Percentiles rank a stretch among this genome's conserved stretches.
Conservation (phyloP, 805 yeast species). For the Nakazawaea ernobii region DNA sequence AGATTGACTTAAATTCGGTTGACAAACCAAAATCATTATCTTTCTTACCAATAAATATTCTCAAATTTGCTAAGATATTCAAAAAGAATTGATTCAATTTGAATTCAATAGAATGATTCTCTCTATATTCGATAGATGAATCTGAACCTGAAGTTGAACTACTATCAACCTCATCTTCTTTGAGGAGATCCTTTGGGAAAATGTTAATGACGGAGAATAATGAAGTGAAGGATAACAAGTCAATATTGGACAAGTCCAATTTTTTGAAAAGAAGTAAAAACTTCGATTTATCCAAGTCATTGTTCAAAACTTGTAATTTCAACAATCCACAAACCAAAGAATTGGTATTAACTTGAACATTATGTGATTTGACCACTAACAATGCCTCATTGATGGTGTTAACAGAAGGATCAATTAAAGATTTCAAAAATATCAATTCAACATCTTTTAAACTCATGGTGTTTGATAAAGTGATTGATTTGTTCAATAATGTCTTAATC, state of each 20-base stretch:
- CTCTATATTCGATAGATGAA: conserved; percentile 9
- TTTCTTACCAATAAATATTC: conserved; percentile 7
- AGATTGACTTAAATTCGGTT: conserved; percentile 3
- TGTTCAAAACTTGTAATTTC: conserved; percentile 2
- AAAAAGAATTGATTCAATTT: conserved; percentile 3
- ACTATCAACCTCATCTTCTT: not conserved
- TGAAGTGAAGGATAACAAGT: conserved; percentile 8
- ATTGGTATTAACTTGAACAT: not conserved
- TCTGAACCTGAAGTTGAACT: conserved; percentile 1
- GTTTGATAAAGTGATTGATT: not conserved
- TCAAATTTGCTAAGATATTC: conserved; percentile 5
- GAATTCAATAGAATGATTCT: conserved; percentile 7
- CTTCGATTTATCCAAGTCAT: conserved; percentile 5
- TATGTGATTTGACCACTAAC: not conserved
- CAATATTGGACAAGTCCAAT: conserved; percentile 2
- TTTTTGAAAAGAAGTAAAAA: conserved; percentile 4
- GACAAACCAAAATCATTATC: not conserved
- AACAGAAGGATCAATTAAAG: conserved; percentile 5
- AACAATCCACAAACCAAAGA: conserved; percentile 8
- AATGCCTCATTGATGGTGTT: not conserved
- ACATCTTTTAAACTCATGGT: not conserved
- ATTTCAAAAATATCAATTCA: conserved; percentile 1
- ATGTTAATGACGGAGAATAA: conserved; percentile 6
- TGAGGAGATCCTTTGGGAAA: conserved; percentile 4
- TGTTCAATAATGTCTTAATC: not conserved